Evolutionary conservation across 129 eudicot genomes (phyloP), one percentile per base, ranked within the genome.

Genomic region (Smallanthus sonchifolius): DNA sequence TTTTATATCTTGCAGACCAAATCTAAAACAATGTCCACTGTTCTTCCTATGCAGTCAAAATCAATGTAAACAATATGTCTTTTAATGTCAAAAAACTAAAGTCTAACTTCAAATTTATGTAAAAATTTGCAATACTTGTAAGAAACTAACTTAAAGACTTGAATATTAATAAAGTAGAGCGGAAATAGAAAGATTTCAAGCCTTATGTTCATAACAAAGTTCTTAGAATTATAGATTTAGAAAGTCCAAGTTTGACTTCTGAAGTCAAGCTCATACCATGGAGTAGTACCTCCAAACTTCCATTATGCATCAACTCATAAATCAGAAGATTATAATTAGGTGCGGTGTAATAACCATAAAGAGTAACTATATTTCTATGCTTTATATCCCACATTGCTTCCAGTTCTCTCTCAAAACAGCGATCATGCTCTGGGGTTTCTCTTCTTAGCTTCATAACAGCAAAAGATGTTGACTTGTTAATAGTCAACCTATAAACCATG

Each of bases 341-440:
- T 5, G 97, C 86, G 34, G 83, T 88, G 80, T 90, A 94, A 67
- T 94, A 94, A 75, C 98, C 98, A 75, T 84, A 82, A 40, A 94
- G 96, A 13, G 85, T 85, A 7, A 90, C 88, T 36, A 90, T 86
- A 73, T 94, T 94, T 8, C 96, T 72, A 80, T 94, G 98, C 79
- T 94, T 94, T 39, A 94, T 94, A 74, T 90, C 98, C 0, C 89
- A 93, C 97, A 94, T 94, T 4, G 98, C 89, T 84, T 88, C 96
- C 79, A 94, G 74, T 56, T 94, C 98, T 77, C 98, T 86, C 80
- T 90, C 97, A 49, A 94, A 94, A 57, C 97, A 97, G 48, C 90
- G 84, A 51, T 94, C 98, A 60, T 89, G 87, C 62, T 94, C 98
- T 55, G 87, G 72, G 36, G 86, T 84, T 67, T 83, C 87, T 74